A percentile compares a stretch with the other conserved stretches of the same genome.
phyloP scores from a whole-genome alignment of 495 filamentous ascomycete species.

The Annulohypoxylon stygium region DNA sequence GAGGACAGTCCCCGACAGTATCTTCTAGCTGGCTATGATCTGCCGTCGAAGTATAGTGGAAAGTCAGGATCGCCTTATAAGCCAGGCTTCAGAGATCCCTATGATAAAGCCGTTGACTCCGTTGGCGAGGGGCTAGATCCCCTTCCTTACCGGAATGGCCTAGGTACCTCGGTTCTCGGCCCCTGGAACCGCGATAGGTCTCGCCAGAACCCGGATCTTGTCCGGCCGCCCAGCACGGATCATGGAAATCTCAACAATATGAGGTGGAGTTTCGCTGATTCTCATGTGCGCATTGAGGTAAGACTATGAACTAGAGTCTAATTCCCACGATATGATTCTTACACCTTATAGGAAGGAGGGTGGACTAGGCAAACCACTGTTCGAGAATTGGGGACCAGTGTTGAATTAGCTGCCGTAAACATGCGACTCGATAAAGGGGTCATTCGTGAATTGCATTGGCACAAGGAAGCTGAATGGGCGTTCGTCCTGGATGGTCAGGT shows the following conservation, averaged over 20 bases:
- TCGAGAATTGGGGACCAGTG: conserved; percentile 69
- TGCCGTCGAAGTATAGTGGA: conserved; percentile 58
- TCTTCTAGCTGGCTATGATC: conserved; percentile 60
- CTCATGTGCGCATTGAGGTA: conserved; percentile 74
- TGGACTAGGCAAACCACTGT: conserved; percentile 77
- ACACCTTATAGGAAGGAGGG: conserved; percentile 67
- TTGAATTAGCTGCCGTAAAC: conserved; percentile 74
- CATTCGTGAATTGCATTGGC: conserved; percentile 82
- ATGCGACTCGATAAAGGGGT: conserved; percentile 76
- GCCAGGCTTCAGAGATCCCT: conserved; percentile 59
- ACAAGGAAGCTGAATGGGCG: conserved; percentile 78
- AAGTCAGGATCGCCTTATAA: conserved; percentile 58
- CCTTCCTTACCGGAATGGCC: conserved; percentile 73
- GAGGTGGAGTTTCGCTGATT: conserved; percentile 77
- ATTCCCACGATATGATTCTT: conserved; percentile 8
- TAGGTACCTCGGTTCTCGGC: conserved; percentile 72
- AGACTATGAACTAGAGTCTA: conserved; percentile 6
- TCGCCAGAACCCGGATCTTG: conserved; percentile 72
- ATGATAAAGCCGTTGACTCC: conserved; percentile 66
- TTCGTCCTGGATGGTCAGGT: conserved; percentile 72
- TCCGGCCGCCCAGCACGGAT: conserved; percentile 75
- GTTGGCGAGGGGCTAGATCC: conserved; percentile 70
- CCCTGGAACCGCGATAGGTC: conserved; percentile 74
- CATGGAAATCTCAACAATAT: conserved; percentile 72
- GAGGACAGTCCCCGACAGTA: conserved; percentile 66